Evolutionary conservation across 2,329 filamentous ascomycete species (phyloP), one percentile per base, ranked within the genome.

Genomic region (Penicillium sp.): DNA sequence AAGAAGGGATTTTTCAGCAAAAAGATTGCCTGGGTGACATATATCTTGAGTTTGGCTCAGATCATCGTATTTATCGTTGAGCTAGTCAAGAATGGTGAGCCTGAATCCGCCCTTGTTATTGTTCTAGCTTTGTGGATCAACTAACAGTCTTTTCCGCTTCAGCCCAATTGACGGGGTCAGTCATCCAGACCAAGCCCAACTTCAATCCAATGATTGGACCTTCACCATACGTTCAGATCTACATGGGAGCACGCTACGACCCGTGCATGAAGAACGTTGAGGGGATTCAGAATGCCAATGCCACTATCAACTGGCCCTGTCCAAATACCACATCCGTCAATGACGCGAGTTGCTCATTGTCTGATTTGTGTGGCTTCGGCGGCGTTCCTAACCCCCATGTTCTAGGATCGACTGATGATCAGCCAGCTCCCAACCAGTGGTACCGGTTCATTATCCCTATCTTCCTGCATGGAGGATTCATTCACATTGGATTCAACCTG

Each of bases 181-280:
- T 76, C 4, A 79, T 79, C 51, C 75, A 79, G 76, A 92, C 86
- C 48, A 84, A 93, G 52, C 94, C 94, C 1, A 82, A 81, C 14
- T 96, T 99, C 78, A 99, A 97, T 75, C 89, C 90, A 55, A 96
- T 99, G 91, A 96, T 99, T 67, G 94, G 94, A 0, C 94, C 94
- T 1, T 96, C 92, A 5, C 84, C 87, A 1, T 90, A 91, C 63
- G 85, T 97, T 23, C 84, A 96, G 65, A 96, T 97, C 78, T 96
- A 96, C 73, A 96, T 99, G 90, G 94, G 94, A 55, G 90, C 92
- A 38, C 87, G 94, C 58, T 99, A 90, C 70, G 84, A 89, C 3
- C 90, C 92, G 7, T 99, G 94, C 74, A 99, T 99, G 94, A 92
- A 93, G 77, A 91, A 89, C 41, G 71, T 74, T 7, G 67, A 73